Conservation (phyloP, 768 basidiomycete genomes). For the Amylocystis lapponica region DNA sequence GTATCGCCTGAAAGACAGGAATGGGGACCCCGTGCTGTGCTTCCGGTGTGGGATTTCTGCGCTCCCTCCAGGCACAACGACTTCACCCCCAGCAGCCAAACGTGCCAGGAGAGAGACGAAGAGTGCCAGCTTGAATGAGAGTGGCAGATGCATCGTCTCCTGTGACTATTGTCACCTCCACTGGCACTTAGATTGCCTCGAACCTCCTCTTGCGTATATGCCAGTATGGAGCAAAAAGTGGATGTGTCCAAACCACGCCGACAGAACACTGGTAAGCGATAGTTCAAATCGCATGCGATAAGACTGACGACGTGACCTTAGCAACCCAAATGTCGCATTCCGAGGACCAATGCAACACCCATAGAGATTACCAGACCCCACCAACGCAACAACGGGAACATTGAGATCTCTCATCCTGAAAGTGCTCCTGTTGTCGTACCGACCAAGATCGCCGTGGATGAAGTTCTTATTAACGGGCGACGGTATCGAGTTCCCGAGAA, state of each 20-base stretch:
- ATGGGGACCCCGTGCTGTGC: slow-evolving; percentile 80
- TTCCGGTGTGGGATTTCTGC: slow-evolving; percentile 86
- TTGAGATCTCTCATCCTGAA: slow-evolving; percentile 76
- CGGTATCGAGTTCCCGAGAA: slow-evolving; percentile 91
- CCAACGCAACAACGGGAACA: slow-evolving; percentile 87
- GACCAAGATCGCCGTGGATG: slow-evolving; percentile 60
- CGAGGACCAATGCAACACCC: slow-evolving; percentile 58
- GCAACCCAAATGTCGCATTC: slow-evolving; percentile 76
- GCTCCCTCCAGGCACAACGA: slow-evolving; percentile 48
- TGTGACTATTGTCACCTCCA: slow-evolving; percentile 94
- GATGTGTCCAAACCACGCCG: slow-evolving; percentile 99
- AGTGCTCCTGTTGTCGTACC: slow-evolving; percentile 33
- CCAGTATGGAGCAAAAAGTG: slow-evolving; percentile 88
- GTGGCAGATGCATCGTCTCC: slow-evolving; percentile 75
- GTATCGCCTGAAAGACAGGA: slow-evolving; percentile 79
- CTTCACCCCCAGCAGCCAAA: slow-evolving; percentile 48
- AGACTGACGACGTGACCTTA: slow-evolving; percentile 27
- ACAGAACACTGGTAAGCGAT: slow-evolving; percentile 68
- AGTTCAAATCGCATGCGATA: slow-evolving; percentile 3
- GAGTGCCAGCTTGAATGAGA: slow-evolving; percentile 40
- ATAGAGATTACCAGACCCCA: slow-evolving; percentile 72
- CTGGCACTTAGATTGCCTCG: slow-evolving; percentile 96
- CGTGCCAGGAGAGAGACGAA: slow-evolving; percentile 43
- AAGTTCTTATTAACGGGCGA: slow-evolving; percentile 82
- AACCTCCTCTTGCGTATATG: slow-evolving; percentile 82